phyloP scores from a whole-genome alignment of 768 basidiomycete genomes.

The Dendrothele bispora region DNA sequence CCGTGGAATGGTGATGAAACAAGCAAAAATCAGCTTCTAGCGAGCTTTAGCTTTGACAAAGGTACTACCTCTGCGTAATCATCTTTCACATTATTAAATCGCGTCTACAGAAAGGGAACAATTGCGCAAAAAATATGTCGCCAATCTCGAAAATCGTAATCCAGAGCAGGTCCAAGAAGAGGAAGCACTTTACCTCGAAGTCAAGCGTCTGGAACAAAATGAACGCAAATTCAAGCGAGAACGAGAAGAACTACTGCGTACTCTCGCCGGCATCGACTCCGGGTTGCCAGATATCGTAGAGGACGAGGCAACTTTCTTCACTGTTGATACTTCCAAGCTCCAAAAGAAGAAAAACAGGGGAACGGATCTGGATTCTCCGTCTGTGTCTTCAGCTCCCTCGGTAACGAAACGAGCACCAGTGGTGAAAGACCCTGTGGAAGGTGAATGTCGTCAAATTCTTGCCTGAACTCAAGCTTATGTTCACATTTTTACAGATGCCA shows the following conservation, averaged over 20 bases:
- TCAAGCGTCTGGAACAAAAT: conserved; percentile 93
- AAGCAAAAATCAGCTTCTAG: conserved; percentile 62
- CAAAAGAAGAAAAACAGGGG: conserved; percentile 40
- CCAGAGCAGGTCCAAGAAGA: conserved; percentile 91
- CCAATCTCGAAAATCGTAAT: conserved; percentile 85
- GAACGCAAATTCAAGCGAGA: conserved; percentile 87
- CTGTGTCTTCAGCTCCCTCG: conserved; percentile 37
- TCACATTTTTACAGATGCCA: conserved; percentile 50
- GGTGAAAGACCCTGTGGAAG: conserved; percentile 59
- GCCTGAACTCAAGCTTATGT: conserved; percentile 1
- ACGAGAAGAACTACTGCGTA: conserved; percentile 82
- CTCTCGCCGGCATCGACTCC: conserved; percentile 82
- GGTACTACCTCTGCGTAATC: conserved; percentile 39
- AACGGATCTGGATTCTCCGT: conserved; percentile 49
- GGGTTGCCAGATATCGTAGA: conserved; percentile 75
- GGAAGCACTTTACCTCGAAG: conserved; percentile 90
- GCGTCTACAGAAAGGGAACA: conserved; percentile 71
- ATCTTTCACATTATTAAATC: conserved; percentile 1
- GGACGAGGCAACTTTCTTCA: conserved; percentile 59
- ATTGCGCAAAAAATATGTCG: conserved; percentile 84
- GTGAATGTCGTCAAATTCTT: conserved; percentile 32
- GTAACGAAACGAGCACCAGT: conserved; percentile 43
- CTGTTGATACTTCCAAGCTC: conserved; percentile 57
- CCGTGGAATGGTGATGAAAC: conserved; percentile 85
- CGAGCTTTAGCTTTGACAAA: conserved; percentile 86